phyloP scores from a whole-genome alignment of 202 grass and related monocot species.

The Elaeis oleifera region DNA sequence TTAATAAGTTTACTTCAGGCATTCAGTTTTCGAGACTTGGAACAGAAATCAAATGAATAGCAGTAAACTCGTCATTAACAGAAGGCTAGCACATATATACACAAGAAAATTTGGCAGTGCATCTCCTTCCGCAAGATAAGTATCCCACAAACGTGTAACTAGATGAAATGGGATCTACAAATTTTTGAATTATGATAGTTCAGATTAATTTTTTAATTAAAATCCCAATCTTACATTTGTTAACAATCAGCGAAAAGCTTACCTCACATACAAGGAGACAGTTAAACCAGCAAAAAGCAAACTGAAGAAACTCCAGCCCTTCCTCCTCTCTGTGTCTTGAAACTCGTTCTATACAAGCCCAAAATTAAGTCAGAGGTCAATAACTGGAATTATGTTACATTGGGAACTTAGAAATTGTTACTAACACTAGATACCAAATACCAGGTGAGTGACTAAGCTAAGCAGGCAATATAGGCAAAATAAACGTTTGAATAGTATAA shows the following conservation, averaged over 20 bases:
- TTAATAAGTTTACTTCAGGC: too few species aligned
- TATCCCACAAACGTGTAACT: conserved; percentile 67
- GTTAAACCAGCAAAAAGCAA: conserved; percentile 86
- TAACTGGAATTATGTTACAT: conserved; percentile 2
- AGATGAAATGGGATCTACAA: conserved; percentile 73
- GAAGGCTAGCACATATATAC: conserved; percentile 92
- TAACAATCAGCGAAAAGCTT: neutral
- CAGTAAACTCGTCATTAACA: conserved; percentile 65
- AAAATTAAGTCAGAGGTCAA: conserved; percentile 3
- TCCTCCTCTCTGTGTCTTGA: conserved; percentile 77
- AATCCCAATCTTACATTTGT: too few species aligned
- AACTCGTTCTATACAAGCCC: conserved; percentile 44
- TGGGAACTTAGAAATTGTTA: neutral
- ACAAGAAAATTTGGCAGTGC: conserved; percentile 86
- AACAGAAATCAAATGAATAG: neutral
- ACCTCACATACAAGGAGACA: conserved; percentile 95
- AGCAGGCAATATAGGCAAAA: too few species aligned
- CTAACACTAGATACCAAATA: too few species aligned
- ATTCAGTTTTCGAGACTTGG: neutral
- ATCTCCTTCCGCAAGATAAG: conserved; percentile 91
- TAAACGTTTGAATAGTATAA: too few species aligned
- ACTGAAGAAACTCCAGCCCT: conserved; percentile 81
- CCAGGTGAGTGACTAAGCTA: too few species aligned
- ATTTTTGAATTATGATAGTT: neutral
- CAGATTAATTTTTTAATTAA: too few species aligned